Evolutionary conservation across 805 yeast species (phyloP), one percentile per base, ranked within the genome.

Genomic region (Alloascoidea africana): DNA sequence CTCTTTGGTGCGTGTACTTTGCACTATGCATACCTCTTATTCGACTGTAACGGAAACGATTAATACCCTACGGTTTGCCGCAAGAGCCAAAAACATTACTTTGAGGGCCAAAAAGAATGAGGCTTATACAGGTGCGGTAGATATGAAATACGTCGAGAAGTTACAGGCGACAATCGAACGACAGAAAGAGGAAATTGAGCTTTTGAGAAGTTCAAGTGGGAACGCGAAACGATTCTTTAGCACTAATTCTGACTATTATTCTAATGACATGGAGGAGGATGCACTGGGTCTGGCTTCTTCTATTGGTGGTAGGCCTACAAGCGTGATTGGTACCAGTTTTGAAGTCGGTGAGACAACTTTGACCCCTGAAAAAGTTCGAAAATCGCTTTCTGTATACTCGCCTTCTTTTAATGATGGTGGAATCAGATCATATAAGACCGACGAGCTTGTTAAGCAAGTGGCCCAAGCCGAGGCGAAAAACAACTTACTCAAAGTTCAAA

Each of bases 61-160:
- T 33, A 80, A 79, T 49, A 81, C 91, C 0, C 56, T 81, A 14
- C 56, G 93, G 38, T 81, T 81, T 60, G 91, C 87, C 0, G 75
- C 85, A 1, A 62, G 89, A 42, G 91, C 91, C 1, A 81, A 79
- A 48, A 80, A 81, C 52, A 70, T 81, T 32, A 63, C 69, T 5
- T 59, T 80, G 49, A 65, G 63, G 40, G 83, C 76, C 4, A 65
- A 65, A 35, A 66, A 61, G 15, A 35, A 44, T 13, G 17, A 18
- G 16, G 23, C 32, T 23, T 45, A 43, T 32, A 38, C 49, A n/a
- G 41, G 52, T 2, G 47, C 49, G 2, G 76, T 65, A 11, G 68
- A 63, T 23, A 70, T 66, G 34, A 16, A 18, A 18, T 65, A 58
- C 6, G 65, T 78, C 14, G 69, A 64, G 39, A 70, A 65, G 38